Conservation (phyloP, 179 eudicot genomes). For the Vitellaria paradoxa region DNA sequence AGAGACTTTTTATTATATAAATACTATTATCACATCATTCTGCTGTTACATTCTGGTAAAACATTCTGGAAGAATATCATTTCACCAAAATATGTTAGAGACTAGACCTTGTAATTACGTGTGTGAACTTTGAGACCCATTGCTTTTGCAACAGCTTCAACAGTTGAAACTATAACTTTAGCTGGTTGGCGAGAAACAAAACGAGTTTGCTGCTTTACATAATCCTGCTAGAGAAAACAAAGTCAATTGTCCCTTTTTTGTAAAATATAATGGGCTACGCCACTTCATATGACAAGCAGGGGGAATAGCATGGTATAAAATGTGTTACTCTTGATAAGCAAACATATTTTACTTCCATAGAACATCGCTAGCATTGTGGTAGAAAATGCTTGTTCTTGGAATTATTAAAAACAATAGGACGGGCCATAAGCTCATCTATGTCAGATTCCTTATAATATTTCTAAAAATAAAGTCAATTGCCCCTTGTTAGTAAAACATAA, state of each 20-base stretch:
- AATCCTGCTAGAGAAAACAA: slow-evolving; percentile 45
- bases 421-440: too few species aligned
- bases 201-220: slow-evolving; percentile 88
- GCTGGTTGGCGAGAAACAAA: slow-evolving; percentile 91
- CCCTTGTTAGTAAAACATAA: too few species aligned
- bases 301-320: not conserved
- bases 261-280: not conserved
- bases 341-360: not conserved
- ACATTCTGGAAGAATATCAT: too few species aligned
- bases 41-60: too few species aligned
- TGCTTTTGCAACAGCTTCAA: slow-evolving; percentile 73
- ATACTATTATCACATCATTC: too few species aligned
- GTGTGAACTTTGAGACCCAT: slow-evolving; percentile 88
- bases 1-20: too few species aligned
- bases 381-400: not conserved
- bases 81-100: too few species aligned
- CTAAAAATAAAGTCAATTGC: too few species aligned
- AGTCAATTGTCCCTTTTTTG: not conserved
- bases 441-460: too few species aligned
- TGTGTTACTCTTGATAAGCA: too few species aligned
- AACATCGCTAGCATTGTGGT: not conserved
- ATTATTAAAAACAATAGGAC: too few species aligned
- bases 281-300: not conserved
- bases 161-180: slow-evolving; percentile 57
- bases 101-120: slow-evolving; percentile 65